Evolutionary conservation across 129 eudicot genomes (phyloP).

Genomic region (Lactuca sativa): DNA sequence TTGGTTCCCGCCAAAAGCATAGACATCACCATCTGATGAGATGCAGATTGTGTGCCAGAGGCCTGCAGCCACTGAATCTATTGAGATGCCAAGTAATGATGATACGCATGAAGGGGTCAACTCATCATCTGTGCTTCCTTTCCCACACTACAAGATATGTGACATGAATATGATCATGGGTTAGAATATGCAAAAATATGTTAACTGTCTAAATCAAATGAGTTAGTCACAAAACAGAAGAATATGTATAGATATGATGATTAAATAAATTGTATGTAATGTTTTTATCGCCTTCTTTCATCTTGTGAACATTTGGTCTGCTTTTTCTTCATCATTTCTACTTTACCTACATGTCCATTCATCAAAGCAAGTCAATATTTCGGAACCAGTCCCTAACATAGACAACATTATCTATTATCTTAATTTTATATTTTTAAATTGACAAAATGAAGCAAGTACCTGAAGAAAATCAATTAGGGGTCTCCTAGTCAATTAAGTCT

Average conservation of each 20-base stretch:
- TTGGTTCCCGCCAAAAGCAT: constrained; percentile 94
- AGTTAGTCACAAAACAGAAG: constrained; percentile 1
- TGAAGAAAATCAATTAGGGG: background rate
- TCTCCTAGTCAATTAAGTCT: no score
- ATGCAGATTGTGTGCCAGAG: constrained; percentile 94
- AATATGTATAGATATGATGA: constrained; percentile 5
- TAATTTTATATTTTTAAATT: no score
- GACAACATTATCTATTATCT: background rate
- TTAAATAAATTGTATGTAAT: background rate
- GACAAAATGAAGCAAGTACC: background rate
- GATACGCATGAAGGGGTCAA: constrained; percentile 89
- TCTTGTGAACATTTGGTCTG: constrained; percentile 62
- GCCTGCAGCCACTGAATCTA: constrained; percentile 84
- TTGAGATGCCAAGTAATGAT: constrained; percentile 73
- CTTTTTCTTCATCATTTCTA: constrained; percentile 56
- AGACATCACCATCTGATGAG: constrained; percentile 87
- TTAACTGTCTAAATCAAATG: constrained; percentile 5
- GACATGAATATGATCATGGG: background rate
- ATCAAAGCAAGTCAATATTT: constrained; percentile 33
- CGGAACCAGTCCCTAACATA: background rate
- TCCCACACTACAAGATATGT: constrained; percentile 74
- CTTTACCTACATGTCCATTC: constrained; percentile 57
- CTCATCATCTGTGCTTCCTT: constrained; percentile 95
- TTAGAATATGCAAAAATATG: constrained; percentile 11
- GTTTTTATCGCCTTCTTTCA: constrained; percentile 42